Percentiles rank a stretch among this genome's conserved stretches.
Conservation (phyloP, 208 protist genomes). For the Perkinsela sp. region DNA sequence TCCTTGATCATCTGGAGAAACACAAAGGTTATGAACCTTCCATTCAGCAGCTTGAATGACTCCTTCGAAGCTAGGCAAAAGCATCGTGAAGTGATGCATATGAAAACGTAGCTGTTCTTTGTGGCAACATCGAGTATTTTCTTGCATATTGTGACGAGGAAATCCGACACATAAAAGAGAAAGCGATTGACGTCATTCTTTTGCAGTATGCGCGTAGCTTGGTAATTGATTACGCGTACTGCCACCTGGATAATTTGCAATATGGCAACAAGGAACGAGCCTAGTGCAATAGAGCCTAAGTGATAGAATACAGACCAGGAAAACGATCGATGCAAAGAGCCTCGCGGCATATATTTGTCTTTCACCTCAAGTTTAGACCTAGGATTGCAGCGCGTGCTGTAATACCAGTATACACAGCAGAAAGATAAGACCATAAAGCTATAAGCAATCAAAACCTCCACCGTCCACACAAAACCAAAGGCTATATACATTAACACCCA, state of each 20-base stretch:
- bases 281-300: not conserved
- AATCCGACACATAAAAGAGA: constrained; percentile 1
- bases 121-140: not conserved
- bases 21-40: not conserved
- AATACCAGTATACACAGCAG: not conserved
- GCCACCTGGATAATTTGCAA: not conserved
- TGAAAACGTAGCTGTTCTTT: not conserved
- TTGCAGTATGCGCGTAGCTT: not conserved
- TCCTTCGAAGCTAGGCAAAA: not conserved
- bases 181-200: not conserved
- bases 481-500: not conserved
- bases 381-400: not conserved
- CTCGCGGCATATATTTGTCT: not conserved
- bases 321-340: not conserved
- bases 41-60: not conserved
- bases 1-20: not conserved
- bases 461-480: not conserved
- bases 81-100: not conserved
- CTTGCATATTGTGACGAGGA: not conserved
- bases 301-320: not conserved
- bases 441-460: not conserved
- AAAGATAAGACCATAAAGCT: not conserved
- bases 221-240: not conserved
- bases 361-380: not conserved
- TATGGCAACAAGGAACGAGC: not conserved